Evolutionary conservation across 2,329 filamentous ascomycete genomes (phyloP).

Genomic region (Nannizziopsis arthrosporioides): DNA sequence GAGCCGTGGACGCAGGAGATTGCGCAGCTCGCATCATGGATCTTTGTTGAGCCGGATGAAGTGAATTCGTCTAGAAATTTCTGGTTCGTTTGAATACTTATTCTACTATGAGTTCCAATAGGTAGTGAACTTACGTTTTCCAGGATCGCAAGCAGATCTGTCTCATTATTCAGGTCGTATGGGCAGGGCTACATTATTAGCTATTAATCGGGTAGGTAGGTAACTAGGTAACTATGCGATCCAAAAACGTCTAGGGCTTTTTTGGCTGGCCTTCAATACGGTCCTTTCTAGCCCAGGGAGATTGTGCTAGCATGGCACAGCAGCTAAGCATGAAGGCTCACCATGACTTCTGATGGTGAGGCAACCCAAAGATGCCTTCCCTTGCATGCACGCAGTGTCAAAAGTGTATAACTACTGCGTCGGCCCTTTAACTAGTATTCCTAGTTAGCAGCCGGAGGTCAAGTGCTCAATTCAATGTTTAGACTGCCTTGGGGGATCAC

Average conservation of each 20-base stretch:
- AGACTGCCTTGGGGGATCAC: no score
- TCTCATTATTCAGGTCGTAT: slow-evolving; percentile 13
- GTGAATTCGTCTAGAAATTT: neutral
- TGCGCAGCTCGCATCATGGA: slow-evolving; percentile 16
- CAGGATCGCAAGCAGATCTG: slow-evolving; percentile 14
- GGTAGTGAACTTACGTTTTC: slow-evolving; percentile 13
- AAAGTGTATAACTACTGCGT: no score
- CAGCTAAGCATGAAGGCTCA: neutral
- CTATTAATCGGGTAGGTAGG: slow-evolving; percentile 7
- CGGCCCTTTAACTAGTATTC: no score
- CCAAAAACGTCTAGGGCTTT: neutral
- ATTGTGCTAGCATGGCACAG: neutral
- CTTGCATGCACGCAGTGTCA: no score
- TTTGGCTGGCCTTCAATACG: slow-evolving; percentile 7
- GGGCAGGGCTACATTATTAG: slow-evolving; percentile 10
- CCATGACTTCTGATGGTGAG: neutral
- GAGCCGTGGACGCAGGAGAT: slow-evolving; percentile 11
- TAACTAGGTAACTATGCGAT: no score
- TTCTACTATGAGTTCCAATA: neutral
- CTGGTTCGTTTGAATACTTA: neutral
- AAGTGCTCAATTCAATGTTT: no score
- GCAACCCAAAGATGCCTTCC: no score
- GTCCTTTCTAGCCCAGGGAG: neutral
- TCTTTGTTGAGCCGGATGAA: slow-evolving; percentile 10
- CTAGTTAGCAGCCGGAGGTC: no score